Conservation (phyloP, 306 rosid genomes). For the Rosa chinensis region DNA sequence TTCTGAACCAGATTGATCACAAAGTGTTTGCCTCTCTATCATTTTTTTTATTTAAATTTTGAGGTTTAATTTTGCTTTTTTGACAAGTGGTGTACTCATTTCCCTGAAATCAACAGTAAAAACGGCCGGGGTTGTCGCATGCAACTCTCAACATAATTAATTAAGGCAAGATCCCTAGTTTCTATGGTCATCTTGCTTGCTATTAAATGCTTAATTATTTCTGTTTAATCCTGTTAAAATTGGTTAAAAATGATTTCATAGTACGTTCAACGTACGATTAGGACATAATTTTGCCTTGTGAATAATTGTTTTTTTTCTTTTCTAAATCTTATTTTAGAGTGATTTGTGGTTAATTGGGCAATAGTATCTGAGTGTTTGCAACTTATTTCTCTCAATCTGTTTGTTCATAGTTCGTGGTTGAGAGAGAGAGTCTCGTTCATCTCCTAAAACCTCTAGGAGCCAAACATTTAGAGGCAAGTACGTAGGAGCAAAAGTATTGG, state of each 20-base stretch:
- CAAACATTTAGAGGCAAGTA: conserved; percentile 18
- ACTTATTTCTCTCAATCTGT: conserved; percentile 13
- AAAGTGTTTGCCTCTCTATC: conserved; percentile 10
- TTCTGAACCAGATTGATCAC: conserved; percentile 26
- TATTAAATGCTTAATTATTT: not conserved
- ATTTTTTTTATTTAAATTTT: not conserved
- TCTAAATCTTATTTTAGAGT: not conserved
- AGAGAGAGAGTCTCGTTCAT: conserved; percentile 45
- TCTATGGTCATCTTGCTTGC: not conserved
- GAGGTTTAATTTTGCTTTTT: not conserved
- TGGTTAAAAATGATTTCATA: not conserved
- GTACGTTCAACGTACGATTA: not conserved
- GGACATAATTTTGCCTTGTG: not conserved
- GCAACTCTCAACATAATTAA: not conserved
- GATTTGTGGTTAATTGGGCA: not conserved
- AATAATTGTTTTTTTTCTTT: not conserved
- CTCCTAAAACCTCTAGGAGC: conserved; percentile 58
- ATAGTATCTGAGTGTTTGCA: not conserved
- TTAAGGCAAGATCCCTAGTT: not conserved
- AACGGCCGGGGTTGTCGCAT: conserved; percentile 13
- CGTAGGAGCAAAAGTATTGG: not conserved
- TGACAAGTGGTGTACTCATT: conserved; percentile 17
- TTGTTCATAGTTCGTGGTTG: conserved; percentile 31
- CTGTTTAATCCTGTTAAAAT: not conserved
- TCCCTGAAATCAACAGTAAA: not conserved